These are phyloP conservation scores for Pythium sp. DNA, from an alignment of 352 stramenopile species.

Conservation along the genomic window DNA sequence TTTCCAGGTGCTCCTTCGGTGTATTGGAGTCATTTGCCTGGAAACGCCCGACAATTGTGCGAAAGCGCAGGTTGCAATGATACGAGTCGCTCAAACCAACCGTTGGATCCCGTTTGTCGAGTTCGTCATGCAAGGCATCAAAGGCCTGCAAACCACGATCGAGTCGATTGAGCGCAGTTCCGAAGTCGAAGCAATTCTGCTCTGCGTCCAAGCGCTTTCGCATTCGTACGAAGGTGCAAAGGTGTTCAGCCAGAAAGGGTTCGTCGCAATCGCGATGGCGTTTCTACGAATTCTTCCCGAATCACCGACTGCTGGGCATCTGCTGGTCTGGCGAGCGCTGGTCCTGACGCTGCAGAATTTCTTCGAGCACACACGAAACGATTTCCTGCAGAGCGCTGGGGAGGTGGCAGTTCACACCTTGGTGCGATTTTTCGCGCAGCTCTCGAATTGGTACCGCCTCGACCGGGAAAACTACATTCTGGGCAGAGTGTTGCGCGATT, in stretches of 20 bases:
- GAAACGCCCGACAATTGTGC: slow-evolving; percentile 12
- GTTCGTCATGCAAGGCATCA: slow-evolving; percentile 13
- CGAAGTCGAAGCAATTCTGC: slow-evolving; percentile 16
- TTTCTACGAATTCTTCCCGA: slow-evolving; percentile 9
- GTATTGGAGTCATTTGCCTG: slow-evolving; percentile 14
- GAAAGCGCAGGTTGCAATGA: neutral
- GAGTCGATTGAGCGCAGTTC: neutral
- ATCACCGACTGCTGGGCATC: neutral
- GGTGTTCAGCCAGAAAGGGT: slow-evolving; percentile 13
- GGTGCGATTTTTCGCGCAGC: slow-evolving; percentile 7
- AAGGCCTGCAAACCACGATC: neutral
- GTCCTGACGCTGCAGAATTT: slow-evolving; percentile 14
- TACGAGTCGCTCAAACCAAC: neutral
- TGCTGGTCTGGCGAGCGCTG: slow-evolving; percentile 16
- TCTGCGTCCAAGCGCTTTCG: slow-evolving; percentile 20
- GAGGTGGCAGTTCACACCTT: neutral
- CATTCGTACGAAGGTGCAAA: slow-evolving; percentile 11
- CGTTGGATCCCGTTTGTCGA: slow-evolving; percentile 3
- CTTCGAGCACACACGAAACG: neutral
- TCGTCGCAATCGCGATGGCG: neutral
- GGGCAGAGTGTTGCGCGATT: slow-evolving; percentile 12
- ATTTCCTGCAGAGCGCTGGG: slow-evolving; percentile 1
- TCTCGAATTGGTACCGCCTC: slow-evolving; percentile 9
- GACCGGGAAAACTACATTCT: slow-evolving; percentile 5
- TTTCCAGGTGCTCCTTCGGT: slow-evolving; percentile 13